Percentiles rank a stretch among this genome's conserved stretches.
These are phyloP conservation scores for Lycium ferocissimum DNA, from an alignment of 257 asterid genomes.

Conservation along the genomic window DNA sequence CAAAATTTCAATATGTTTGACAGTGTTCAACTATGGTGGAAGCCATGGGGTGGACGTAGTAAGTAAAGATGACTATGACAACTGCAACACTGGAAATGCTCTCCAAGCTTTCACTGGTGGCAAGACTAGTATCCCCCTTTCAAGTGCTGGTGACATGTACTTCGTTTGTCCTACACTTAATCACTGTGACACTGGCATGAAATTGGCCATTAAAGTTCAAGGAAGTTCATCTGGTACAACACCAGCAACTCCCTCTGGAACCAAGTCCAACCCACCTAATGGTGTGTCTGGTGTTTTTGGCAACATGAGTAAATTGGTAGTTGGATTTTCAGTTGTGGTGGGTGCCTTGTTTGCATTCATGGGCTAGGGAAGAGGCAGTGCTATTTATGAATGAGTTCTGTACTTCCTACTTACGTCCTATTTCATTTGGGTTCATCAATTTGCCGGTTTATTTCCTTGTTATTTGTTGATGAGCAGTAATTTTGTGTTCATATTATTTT, in stretches of 20 bases:
- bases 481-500: background rate
- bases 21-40: conserved; percentile 61
- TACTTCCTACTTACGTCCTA: background rate
- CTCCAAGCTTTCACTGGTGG: conserved; percentile 42
- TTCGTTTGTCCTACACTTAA: conserved; percentile 55
- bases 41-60: conserved; percentile 62
- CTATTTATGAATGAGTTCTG: conserved; percentile 29
- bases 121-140: conserved; percentile 48
- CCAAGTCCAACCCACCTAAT: conserved; percentile 35
- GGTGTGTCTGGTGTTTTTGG: conserved; percentile 44
- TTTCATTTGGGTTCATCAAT: background rate
- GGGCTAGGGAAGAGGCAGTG: conserved; percentile 86
- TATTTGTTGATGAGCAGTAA: background rate
- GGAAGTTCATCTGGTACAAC: conserved; percentile 42
- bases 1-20: background rate
- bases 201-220: conserved; percentile 50
- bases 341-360: conserved; percentile 50
- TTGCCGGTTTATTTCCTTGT: background rate
- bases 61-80: conserved; percentile 40
- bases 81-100: conserved; percentile 50
- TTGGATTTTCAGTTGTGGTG: conserved; percentile 46
- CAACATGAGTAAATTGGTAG: conserved; percentile 39
- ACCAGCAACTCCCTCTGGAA: conserved; percentile 31
- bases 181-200: conserved; percentile 70
- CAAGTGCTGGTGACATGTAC: conserved; percentile 50